Evolutionary conservation across 768 basidiomycete genomes (phyloP).

Genomic region (Naganishia antarctica): DNA sequence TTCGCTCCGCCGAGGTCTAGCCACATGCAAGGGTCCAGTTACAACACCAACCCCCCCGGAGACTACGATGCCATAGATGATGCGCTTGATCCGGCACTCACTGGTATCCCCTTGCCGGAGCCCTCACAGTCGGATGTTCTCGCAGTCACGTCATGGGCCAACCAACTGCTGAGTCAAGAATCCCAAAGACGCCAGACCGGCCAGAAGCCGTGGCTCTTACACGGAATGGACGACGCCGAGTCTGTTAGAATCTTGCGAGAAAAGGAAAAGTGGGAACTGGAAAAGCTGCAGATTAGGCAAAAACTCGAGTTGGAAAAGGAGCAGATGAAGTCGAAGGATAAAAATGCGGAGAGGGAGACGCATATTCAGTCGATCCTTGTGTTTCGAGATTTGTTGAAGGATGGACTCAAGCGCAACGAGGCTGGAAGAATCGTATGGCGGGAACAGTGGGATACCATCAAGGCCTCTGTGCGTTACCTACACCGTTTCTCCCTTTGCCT

Average conservation of each 20-base stretch:
- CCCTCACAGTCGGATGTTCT: constrained; percentile 3
- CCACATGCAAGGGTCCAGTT: too few relatives aligned
- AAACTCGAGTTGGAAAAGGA: constrained; percentile 21
- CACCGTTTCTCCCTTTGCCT: too few relatives aligned
- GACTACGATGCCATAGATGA: constrained; percentile 1
- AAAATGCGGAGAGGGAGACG: background rate
- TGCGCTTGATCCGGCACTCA: constrained; percentile 5
- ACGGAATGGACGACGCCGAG: background rate
- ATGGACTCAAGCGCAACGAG: constrained; percentile 1
- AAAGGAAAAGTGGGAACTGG: constrained; percentile 9
- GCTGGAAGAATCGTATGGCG: constrained; percentile 13
- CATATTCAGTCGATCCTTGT: constrained; percentile 13
- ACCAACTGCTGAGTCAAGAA: constrained; percentile 6
- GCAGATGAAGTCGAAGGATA: constrained; percentile 15
- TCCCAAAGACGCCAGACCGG: constrained; percentile 5
- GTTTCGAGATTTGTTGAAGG: constrained; percentile 8
- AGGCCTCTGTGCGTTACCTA: background rate
- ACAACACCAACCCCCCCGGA: background rate
- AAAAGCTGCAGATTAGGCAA: constrained; percentile 2
- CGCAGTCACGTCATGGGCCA: constrained; percentile 17
- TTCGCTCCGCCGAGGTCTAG: background rate
- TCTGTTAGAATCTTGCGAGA: background rate
- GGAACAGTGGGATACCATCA: constrained; percentile 15
- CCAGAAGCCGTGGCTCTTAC: background rate
- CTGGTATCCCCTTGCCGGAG: background rate